Evolutionary conservation across 257 asterid species (phyloP).

Genomic region (Solanum phureja): DNA sequence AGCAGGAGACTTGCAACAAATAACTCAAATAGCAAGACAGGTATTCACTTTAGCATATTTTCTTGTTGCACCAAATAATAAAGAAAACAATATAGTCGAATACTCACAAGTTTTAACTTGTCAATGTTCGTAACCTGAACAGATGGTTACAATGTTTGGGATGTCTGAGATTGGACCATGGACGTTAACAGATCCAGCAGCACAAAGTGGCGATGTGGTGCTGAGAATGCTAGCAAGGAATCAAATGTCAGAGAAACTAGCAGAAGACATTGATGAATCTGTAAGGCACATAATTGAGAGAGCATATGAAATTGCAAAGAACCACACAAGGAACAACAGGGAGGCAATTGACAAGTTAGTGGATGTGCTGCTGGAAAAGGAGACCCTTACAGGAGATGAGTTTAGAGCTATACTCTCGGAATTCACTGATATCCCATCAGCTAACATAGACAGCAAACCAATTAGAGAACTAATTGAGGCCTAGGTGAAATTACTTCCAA

Average conservation of each 20-base stretch:
- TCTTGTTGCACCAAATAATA: background rate
- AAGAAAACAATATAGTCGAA: background rate
- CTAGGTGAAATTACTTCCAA: background rate
- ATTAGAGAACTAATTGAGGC: conserved; percentile 41
- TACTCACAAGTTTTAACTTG: background rate
- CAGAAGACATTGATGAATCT: conserved; percentile 46
- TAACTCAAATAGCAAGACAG: conserved; percentile 58
- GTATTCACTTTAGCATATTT: conserved; percentile 3
- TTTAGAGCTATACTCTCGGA: conserved; percentile 47
- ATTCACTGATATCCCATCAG: conserved; percentile 30
- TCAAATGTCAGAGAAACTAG: conserved; percentile 69
- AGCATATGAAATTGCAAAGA: conserved; percentile 47
- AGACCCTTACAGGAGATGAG: conserved; percentile 65
- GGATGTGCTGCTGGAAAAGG: conserved; percentile 69
- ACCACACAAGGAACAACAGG: conserved; percentile 44
- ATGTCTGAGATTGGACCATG: conserved; percentile 78
- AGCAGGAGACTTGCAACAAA: too few species aligned
- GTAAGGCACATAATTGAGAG: conserved; percentile 25
- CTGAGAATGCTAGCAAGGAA: conserved; percentile 64
- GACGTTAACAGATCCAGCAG: conserved; percentile 42
- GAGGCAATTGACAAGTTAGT: conserved; percentile 55
- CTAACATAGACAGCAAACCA: conserved; percentile 18
- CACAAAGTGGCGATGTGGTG: conserved; percentile 57
- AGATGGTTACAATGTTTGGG: conserved; percentile 60
- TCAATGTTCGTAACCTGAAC: background rate